Conservation (phyloP, 148 eudicot species). For the Polygonum aviculare region DNA sequence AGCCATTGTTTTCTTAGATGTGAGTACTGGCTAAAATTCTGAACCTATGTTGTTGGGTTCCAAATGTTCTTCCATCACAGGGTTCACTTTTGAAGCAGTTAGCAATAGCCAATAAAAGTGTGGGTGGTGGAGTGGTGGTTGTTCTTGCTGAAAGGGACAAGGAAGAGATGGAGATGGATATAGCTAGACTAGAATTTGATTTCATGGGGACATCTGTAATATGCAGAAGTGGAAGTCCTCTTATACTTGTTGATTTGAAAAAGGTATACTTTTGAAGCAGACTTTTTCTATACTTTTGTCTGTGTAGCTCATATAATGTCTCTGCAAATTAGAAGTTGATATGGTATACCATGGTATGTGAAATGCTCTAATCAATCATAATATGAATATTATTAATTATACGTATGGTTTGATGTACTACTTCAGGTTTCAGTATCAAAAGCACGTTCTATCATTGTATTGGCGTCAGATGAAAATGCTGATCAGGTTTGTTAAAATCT, state of each 20-base stretch:
- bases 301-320: background rate
- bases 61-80: slow-evolving; percentile 25
- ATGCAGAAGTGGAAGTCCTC: slow-evolving; percentile 97
- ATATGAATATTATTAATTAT: background rate
- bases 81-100: slow-evolving; percentile 93
- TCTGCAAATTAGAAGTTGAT: background rate
- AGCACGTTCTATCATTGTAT: slow-evolving; percentile 88
- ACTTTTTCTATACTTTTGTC: background rate
- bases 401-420: background rate
- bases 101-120: slow-evolving; percentile 89
- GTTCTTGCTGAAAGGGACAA: slow-evolving; percentile 95
- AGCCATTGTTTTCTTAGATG: background rate
- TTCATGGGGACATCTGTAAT: slow-evolving; percentile 93
- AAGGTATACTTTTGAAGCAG: slow-evolving; percentile 32
- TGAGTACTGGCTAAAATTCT: background rate
- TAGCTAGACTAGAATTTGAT: slow-evolving; percentile 77
- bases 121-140: slow-evolving; percentile 87
- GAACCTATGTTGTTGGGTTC: background rate
- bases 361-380: background rate
- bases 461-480: slow-evolving; percentile 94
- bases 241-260: slow-evolving; percentile 90
- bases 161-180: slow-evolving; percentile 96
- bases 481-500: slow-evolving; percentile 52
- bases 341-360: background rate
- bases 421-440: slow-evolving; percentile 88